phyloP scores from a whole-genome alignment of 108 stramenopile genomes.

The Nitzschia sp. region DNA sequence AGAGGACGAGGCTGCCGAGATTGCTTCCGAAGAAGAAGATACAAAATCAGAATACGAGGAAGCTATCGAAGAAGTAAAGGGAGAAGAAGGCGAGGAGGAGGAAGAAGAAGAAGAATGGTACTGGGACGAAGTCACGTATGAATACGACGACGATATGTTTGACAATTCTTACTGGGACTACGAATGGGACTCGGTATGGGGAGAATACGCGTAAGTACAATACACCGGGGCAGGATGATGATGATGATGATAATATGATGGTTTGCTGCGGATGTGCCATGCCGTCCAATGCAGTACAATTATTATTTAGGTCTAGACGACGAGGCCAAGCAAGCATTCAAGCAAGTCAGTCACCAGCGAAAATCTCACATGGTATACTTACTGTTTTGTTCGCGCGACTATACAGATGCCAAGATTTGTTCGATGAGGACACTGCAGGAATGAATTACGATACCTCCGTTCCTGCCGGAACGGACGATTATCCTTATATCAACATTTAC shows the following conservation, averaged over 20 bases:
- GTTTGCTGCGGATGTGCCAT: no score
- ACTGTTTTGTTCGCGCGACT: background rate
- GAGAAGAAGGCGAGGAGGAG: background rate
- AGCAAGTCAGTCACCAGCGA: no score
- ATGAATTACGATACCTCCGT: constrained; percentile 5
- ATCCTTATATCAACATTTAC: constrained; percentile 48
- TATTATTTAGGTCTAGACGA: no score
- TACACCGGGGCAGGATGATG: no score
- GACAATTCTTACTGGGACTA: constrained; percentile 47
- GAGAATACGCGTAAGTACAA: constrained; percentile 37
- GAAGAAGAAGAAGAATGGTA: constrained; percentile 9
- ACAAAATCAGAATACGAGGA: background rate
- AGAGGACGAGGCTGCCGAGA: constrained; percentile 19
- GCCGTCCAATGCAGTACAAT: no score
- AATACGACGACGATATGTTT: constrained; percentile 39
- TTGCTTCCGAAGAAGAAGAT: constrained; percentile 7
- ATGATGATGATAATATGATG: no score
- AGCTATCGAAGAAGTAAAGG: background rate
- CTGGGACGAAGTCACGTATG: constrained; percentile 32
- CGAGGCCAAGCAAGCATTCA: no score
- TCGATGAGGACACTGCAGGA: constrained; percentile 32
- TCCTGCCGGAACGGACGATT: constrained; percentile 43
- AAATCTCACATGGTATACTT: background rate
- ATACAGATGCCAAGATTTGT: constrained; percentile 43
- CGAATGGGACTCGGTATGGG: constrained; percentile 53